Evolutionary conservation across 805 yeast genomes (phyloP).

Genomic region (Metschnikowia borealis): DNA sequence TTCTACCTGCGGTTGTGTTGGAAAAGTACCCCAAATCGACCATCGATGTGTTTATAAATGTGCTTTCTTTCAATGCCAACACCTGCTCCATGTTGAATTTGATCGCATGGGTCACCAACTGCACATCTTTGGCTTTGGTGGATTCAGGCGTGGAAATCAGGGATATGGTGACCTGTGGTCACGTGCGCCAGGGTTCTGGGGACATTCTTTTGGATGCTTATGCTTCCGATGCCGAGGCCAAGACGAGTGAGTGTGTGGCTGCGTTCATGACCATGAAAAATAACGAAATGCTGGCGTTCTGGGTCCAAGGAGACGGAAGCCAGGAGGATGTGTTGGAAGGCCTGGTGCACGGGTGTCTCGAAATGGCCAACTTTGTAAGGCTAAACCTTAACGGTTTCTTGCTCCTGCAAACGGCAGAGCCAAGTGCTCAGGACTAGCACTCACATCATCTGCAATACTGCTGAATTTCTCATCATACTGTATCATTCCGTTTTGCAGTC

Average conservation of each 20-base stretch:
- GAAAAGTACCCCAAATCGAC: conserved; percentile 86
- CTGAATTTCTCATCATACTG: no score
- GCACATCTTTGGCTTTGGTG: conserved; percentile 68
- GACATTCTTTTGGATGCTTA: conserved; percentile 8
- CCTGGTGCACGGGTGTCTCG: conserved; percentile 43
- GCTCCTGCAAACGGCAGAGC: conserved; percentile 7
- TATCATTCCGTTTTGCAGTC: no score
- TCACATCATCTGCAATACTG: no score
- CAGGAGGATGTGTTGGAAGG: conserved; percentile 20
- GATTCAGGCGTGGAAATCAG: conserved; percentile 81
- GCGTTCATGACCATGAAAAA: conserved; percentile 53
- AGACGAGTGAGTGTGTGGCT: conserved; percentile 27
- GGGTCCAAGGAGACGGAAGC: conserved; percentile 39
- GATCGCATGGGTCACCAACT: conserved; percentile 53
- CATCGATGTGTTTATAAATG: conserved; percentile 69
- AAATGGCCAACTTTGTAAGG: conserved; percentile 41
- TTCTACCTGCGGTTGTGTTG: conserved; percentile 52
- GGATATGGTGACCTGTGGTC: conserved; percentile 72
- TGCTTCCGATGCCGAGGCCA: conserved; percentile 4
- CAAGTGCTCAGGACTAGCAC: background rate
- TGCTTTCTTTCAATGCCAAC: conserved; percentile 46
- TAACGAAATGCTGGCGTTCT: conserved; percentile 57
- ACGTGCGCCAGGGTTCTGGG: conserved; percentile 22
- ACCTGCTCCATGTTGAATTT: conserved; percentile 33
- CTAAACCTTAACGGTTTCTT: conserved; percentile 45